Conservation (phyloP, 495 filamentous ascomycete genomes). For the Aeminium ludgeri region DNA sequence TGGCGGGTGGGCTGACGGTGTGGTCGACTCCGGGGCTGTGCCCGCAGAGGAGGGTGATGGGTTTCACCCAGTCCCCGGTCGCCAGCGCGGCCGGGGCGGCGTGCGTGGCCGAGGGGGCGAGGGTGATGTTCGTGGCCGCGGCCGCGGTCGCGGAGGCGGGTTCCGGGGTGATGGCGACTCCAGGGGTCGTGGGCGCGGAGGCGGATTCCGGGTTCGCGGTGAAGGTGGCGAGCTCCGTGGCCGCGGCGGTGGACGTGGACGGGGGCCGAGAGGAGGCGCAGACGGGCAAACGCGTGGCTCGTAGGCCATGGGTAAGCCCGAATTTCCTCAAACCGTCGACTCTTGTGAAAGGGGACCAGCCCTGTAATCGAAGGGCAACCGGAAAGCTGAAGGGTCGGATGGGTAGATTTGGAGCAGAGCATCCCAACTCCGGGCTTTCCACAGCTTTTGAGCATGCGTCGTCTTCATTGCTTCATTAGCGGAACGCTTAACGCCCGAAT, state of each 20-base stretch:
- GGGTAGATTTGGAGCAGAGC: too few relatives aligned
- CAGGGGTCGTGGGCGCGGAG: conserved; percentile 22
- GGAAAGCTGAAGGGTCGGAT: too few relatives aligned
- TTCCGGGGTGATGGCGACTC: conserved; percentile 12
- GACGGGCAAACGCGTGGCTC: not conserved
- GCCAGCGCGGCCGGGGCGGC: conserved; percentile 31
- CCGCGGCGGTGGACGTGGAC: conserved; percentile 10
- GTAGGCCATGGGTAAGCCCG: too few relatives aligned
- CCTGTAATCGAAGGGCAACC: too few relatives aligned
- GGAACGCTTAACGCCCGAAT: too few relatives aligned
- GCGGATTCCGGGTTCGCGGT: conserved; percentile 19
- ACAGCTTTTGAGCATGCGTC: too few relatives aligned
- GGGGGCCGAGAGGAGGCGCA: conserved; percentile 3
- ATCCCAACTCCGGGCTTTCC: too few relatives aligned
- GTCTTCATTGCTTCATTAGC: too few relatives aligned
- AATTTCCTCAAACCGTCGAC: too few relatives aligned
- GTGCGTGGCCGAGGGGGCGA: conserved; percentile 19
- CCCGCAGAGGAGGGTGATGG: conserved; percentile 19
- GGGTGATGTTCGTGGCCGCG: conserved; percentile 17
- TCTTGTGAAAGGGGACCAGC: too few relatives aligned
- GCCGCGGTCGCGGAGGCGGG: conserved; percentile 4
- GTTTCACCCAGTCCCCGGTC: conserved; percentile 44
- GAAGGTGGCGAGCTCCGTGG: conserved; percentile 8
- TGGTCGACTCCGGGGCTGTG: conserved; percentile 41
- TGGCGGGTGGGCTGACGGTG: conserved; percentile 29